Evolutionary conservation across 1,139 yeast genomes (phyloP), one percentile per base, ranked within the genome.

Genomic region (Blastobotrys elegans): DNA sequence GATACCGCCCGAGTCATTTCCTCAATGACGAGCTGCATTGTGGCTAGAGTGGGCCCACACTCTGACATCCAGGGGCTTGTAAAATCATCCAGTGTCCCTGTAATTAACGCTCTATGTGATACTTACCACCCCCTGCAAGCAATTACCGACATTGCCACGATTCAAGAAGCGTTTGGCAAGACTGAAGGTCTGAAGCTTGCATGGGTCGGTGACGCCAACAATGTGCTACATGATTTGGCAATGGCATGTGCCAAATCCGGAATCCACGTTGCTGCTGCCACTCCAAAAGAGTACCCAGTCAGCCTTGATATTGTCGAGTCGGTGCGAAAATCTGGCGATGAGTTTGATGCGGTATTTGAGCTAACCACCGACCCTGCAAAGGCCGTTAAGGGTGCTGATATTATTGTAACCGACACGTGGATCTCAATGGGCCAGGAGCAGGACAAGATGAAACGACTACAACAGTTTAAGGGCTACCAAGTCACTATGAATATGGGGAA

Each of bases 161-260:
- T 92, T 50, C 80, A 82, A 56, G 97, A 92, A 67, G 68, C 82
- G 3, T 85, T 88, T 62, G 80, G 59, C 36, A 65, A 69, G 41
- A 67, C 76, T 13, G 63, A 77, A 54, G 85, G 85, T 2, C 74
- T 89, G 56, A 90, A 89, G 60, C 71, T 92, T 50, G 81, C 97
- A 1, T 92, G 98, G 98, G 80, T 92, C 24, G 98, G 98, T 50
- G 98, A 92, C 65, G 83, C 97, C 40, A 92, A 92, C 66, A 92
- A 92, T 62, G 98, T 92, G 32, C 82, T 92, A 54, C 92, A 92
- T 66, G 98, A 92, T 68, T 75, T 92, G 68, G 80, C 95, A n/a
- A 79, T 90, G 57, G 97, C 96, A 7, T 80, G 95, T 33, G 76
- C 89, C 59, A 88, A 84, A 69, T 73, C 79, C 8, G 97, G 97